Evolutionary conservation across 192 early-diverging fungal genomes (phyloP), one percentile per base, ranked within the genome.

Genomic region (Rhizoclosmatium globosum): DNA sequence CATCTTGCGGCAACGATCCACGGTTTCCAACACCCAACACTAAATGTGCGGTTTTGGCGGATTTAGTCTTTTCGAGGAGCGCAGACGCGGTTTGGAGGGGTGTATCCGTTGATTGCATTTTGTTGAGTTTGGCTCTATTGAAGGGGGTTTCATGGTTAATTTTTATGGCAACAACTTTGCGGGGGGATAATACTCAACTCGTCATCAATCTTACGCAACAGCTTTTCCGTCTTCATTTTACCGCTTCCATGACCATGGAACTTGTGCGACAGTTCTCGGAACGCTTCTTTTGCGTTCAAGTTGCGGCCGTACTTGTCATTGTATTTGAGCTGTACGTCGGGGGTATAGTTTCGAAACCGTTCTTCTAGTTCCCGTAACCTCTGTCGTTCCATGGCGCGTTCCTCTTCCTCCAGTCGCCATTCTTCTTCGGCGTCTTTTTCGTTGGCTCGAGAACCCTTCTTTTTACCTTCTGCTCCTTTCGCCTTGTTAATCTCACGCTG

Each of bases 161-260:
- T 31, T n/a, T 31, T 31, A 31, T 31, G 31, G 31, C 31, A 31
- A 31, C 0, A 31, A 31, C 31, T 31, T 31, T 31, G 31, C 31
- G 31, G 31, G 31, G 31, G 31, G 31, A 31, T 31, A 31, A 31
- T 31, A 31, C 31, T 31, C 31, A 7, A 62, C 60, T 96, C 95
- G 41, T 94, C 93, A 69, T 96, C 92, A 23, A 95, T 75, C 80
- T 95, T 95, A 64, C 85, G 84, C 77, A 95, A 85, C 3, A 93
- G 79, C 84, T 95, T 96, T 74, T 99, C 97, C 4, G 93, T 95
- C 89, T 99, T 99, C 82, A 91, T 90, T 79, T 97, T 98, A 46
- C 97, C 97, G 47, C 93, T 93, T 4, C 90, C 89, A 70, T 95
- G 95, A 17, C 97, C 97, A 79, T 99, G 97, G 90, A 99, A 99